Base-by-base conservation (phyloP, 768 basidiomycete genomes). In the Amyloporia xantha region DNA sequence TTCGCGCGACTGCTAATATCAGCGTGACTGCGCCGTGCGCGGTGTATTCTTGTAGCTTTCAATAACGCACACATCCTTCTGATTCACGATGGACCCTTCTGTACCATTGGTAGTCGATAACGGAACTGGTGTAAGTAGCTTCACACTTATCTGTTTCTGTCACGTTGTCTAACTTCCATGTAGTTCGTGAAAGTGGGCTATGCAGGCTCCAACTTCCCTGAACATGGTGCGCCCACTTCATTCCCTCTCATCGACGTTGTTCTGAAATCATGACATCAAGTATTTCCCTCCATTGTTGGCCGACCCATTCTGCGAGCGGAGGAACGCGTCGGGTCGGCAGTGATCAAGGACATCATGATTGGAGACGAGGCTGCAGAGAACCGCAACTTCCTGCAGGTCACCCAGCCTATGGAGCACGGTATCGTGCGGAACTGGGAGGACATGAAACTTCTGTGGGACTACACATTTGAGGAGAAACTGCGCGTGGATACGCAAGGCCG, bases 341-440 rank as follows among this genome's bases (percentile, higher is more conserved):
- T 84, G 56, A 97, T 98, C 77, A 91, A 90, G 63, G 95, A 99
- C 67, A 87, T 97, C 71, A 96, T 98, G 92, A 73, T 97, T 66
- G 96, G 96, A 54, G 95, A 98, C 74, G 91, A 96, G 65, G 96
- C 96, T 21, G 90, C 90, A 12, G 79, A 84, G 68, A 86, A 91
- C 68, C 86, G 96, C 41, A 94, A 90, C 64, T 97, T 88, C 71
- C 83, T 99, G 35, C 94, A 98, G 69, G 78, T 99, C 28, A 91
- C 93, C 0, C 96, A 98, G 61, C 96, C 96, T 1, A 92, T 99
- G 90, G 96, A 99, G 65, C 96, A 99, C 66, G 96, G 96, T 36
- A 97, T 99, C 69, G 85, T 99, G 41, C 85, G 87, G 59, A 97
- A 98, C 69, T 99, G 96, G 96, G 91, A 93, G 64, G 96, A 99